Evolutionary conservation across 306 rosid genomes (phyloP).

Genomic region (Malus domestica): ASM211411v1 NC_041789.1:27925501-27926000

Average conservation of each 20-base stretch:
- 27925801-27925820: constrained; percentile 50
- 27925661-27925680: constrained; percentile 59
- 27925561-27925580: constrained; percentile 41
- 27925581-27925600: constrained; percentile 38
- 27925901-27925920: constrained; percentile 84
- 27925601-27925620: constrained; percentile 45
- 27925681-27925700: constrained; percentile 67
- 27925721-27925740: constrained; percentile 59
- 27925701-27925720: constrained; percentile 57
- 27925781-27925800: constrained; percentile 33
- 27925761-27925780: constrained; percentile 38
- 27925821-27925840: constrained; percentile 44
- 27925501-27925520: constrained; percentile 58
- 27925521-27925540: constrained; percentile 50
- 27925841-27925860: constrained; percentile 43
- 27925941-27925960: constrained; percentile 68
- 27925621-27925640: constrained; percentile 56
- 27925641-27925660: constrained; percentile 43
- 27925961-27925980: constrained; percentile 75
- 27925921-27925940: constrained; percentile 56
- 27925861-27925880: constrained; percentile 35
- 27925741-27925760: constrained; percentile 35
- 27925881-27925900: constrained; percentile 59
- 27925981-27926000: constrained; percentile 51
- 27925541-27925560: constrained; percentile 62